Evolutionary conservation across 129 eudicot genomes (phyloP), one percentile per base, ranked within the genome.

Genomic region (Tagetes patula): DNA sequence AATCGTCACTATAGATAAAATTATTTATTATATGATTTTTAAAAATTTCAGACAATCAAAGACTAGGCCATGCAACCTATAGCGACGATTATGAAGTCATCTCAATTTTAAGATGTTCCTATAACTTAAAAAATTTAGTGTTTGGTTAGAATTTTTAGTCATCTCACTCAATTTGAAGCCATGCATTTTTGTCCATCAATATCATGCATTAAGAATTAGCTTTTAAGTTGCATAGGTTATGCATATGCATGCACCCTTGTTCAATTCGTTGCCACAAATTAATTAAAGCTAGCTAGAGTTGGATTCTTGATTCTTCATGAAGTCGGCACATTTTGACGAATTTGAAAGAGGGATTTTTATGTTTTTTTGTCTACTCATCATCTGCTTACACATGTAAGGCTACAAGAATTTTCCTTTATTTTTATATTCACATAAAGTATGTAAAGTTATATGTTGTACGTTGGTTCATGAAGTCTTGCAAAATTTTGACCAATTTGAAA

Each of bases 251-350:
- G 8, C 30, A 50, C 37, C 46, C 10, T 46, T 45, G 69, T 58
- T 20, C 27, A 20, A 20, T 20, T 74, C 72, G 4, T 75, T 65
- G 42, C 72, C 33, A 41, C 65, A 53, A 64, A 49, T 7, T 47
- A 43, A 14, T 30, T 3, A 34, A 63, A 20, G 27, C 27, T 20
- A 20, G 27, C 27, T 20, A 20, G 27, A 20, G 27, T 20, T 20
- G 27, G 27, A 20, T 20, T 20, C 27, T 20, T 20, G 27, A 20
- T 20, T 20, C 27, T 20, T 20, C 27, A 61, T 52, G 56, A 52
- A 53, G 65, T 45, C 64, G 52, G 66, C 79, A 52, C 65, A 31
- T 48, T 48, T 75, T 75, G 56, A 75, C 66, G 58, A 52, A 75
- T 8, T 40, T 66, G 14, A 53, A 65, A 47, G 14, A 2, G 53